These are phyloP conservation scores for Plasmodium adleri DNA, from an alignment of 169 alveolate species.

Conservation along the genomic window DNA sequence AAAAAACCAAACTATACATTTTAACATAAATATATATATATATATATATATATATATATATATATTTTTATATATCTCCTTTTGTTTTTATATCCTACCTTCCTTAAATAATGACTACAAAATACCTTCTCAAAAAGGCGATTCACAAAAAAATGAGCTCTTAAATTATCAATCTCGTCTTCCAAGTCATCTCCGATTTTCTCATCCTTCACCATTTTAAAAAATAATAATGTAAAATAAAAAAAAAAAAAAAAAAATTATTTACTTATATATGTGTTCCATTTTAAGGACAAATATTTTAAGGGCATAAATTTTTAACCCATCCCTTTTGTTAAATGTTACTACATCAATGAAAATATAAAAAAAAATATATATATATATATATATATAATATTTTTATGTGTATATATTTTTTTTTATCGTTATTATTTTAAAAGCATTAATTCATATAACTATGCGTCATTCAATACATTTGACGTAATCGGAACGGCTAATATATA, in stretches of 20 bases:
- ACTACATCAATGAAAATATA: neutral
- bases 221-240: neutral
- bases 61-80: neutral
- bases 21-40: neutral
- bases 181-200: neutral
- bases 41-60: neutral
- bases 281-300: neutral
- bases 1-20: neutral
- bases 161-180: slow-evolving; percentile 7
- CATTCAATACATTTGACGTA: too few species aligned
- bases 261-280: neutral
- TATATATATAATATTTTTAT: neutral
- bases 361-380: neutral
- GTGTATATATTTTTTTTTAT: neutral
- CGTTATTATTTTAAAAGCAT: too few species aligned
- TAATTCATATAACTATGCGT: too few species aligned
- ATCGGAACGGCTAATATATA: too few species aligned
- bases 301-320: too few species aligned
- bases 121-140: slow-evolving; percentile 6
- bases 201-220: slow-evolving; percentile 1
- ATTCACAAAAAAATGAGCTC: slow-evolving; percentile 21
- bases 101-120: slow-evolving; percentile 14
- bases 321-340: too few species aligned
- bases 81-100: neutral
- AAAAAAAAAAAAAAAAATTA: neutral